Base-by-base conservation (phyloP, 805 yeast species). In the Blastobotrys peoriensis region DNA sequence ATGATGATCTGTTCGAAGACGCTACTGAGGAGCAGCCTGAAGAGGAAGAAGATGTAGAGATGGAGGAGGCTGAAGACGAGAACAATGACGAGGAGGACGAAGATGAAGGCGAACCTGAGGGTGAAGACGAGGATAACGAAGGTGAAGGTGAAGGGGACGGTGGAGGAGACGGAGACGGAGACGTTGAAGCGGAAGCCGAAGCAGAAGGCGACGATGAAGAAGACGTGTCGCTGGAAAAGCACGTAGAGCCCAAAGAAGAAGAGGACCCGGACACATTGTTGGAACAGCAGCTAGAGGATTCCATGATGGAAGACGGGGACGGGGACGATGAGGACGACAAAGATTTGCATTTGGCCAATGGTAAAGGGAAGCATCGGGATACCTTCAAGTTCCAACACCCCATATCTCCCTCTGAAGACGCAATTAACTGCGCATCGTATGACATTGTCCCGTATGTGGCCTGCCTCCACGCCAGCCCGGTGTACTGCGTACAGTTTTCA, bases 361-460 rank as follows among this genome's bases (percentile, higher is more conserved):
- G 28, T 42, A 60, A 63, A n/a, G n/a, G 54, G 42, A 16, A 46
- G 23, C 27, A 17, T 27, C 19, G 40, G 39, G 22, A 22, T 40
- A 50, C 52, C 43, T 55, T 35, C 54, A 53, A 27, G 34, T 41
- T 35, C 37, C 40, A 37, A 21, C 41, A 47, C 41, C 59, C 49
- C 8, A 46, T 52, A 50, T 60, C 58, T 5, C 55, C 70, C 17
- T 51, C 58, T 1, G 54, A 61, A n/a, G 75, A 75, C 22, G 77
- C 84, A 1, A 65, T 68, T 43, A 41, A 64, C 0, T 79, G 86
- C 5, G 68, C 73, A 2, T 65, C 75, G 1, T 79, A 80, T 53
- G 94, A 85, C 46, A 78, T 91, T 2, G 70, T 76, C 33, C 98
- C 98, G 0, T 75, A 83, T 8, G 94, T 84, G 17, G 96, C 97